Base-by-base conservation (phyloP, 1,284 basidiomycete species). In the Wolfiporia cocos region DNA sequence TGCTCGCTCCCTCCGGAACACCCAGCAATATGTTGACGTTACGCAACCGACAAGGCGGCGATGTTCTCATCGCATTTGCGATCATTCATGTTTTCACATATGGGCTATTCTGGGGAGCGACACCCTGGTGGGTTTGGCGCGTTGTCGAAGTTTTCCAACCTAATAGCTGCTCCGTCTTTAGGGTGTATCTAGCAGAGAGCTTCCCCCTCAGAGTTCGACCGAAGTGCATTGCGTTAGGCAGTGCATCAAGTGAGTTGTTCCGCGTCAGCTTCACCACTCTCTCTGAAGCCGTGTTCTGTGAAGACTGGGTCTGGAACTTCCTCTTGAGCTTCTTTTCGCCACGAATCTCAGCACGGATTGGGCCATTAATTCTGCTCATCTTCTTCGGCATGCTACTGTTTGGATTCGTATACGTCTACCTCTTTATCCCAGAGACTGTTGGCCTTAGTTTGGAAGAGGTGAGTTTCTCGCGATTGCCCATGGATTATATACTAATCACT, bases 1-100 rank as follows among this genome's bases (percentile, higher is more conserved):
- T 69, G 5, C 66, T 84, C 21, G 81, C 81, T 3, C 72, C 77
- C 1, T n/a, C n/a, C n/a, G n/a, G n/a, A n/a, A n/a, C n/a, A n/a
- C 65, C 72, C 0, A 52, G 56, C 21, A 62, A 63, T 1, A 61
- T 67, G 20, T 71, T 84, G 20, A 77, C 76, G 0, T 23, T 48
- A 4, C 70, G 76, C 17, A 79, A 84, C 47, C 76, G 70, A 46
- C 65, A 66, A 51, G 78, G 82, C 45, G 80, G 80, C 37, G 74
- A 81, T 49, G 71, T 74, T 0, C 64, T 86, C 30, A 84, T 86
- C 51, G 78, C 86, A 0, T 88, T 89, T 55, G 86, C 85, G 2
- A 76, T 88, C 22, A 61, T 89, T 24, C 86, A 89, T 48, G 78
- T 89, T n/a, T 74, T 81, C 49, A 75, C 73, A n/a, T 89, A 76